A percentile compares a stretch with the other conserved stretches of the same genome.
These are phyloP conservation scores for Calophaca sinica DNA, from an alignment of 306 rosid genomes.

Conservation along the genomic window DNA sequence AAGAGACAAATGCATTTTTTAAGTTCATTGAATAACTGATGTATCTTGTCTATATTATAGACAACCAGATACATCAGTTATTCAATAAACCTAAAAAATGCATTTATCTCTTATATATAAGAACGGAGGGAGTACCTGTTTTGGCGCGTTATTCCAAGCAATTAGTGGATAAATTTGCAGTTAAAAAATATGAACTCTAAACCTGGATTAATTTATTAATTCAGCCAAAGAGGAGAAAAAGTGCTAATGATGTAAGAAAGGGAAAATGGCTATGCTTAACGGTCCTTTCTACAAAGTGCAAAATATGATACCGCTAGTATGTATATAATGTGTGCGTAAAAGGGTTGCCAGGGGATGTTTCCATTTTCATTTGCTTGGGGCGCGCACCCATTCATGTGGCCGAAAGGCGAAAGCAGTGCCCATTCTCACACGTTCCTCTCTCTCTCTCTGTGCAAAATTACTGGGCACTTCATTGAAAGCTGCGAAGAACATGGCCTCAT, in stretches of 20 bases:
- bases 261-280: constrained; percentile 24
- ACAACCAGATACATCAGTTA: too few relatives aligned
- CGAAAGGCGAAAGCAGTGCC: constrained; percentile 55
- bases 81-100: too few relatives aligned
- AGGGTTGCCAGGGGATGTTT: neutral
- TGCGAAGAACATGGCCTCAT: constrained; percentile 36
- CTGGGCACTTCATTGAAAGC: constrained; percentile 35
- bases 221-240: constrained; percentile 27
- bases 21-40: too few relatives aligned
- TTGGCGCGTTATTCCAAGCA: constrained; percentile 19
- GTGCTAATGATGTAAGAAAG: neutral
- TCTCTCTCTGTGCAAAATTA: neutral
- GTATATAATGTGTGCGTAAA: neutral
- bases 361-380: constrained; percentile 52
- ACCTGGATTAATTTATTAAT: constrained; percentile 8
- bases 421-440: constrained; percentile 38
- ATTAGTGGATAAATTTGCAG: neutral
- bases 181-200: neutral
- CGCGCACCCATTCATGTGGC: constrained; percentile 45
- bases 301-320: neutral
- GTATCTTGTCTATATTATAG: too few relatives aligned
- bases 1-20: too few relatives aligned
- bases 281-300: constrained; percentile 11
- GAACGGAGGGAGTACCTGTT: too few relatives aligned
- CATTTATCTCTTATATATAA: too few relatives aligned